These are phyloP conservation scores for Camillea tinctor DNA, from an alignment of 2,329 filamentous ascomycete genomes.

Conservation along the genomic window DNA sequence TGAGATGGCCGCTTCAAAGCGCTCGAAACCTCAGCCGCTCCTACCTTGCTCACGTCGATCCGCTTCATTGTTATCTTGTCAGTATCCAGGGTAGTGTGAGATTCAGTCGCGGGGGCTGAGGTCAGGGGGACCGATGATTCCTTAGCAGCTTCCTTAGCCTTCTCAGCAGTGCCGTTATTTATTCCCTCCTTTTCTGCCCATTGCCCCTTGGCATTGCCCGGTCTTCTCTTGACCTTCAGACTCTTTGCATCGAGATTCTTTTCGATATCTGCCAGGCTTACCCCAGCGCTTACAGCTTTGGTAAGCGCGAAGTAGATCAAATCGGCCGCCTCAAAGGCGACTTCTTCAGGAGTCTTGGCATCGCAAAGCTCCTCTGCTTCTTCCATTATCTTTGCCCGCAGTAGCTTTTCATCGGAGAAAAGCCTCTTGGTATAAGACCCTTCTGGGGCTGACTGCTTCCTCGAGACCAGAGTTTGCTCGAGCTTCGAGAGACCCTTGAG, in stretches of 20 bases:
- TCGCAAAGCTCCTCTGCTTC: constrained; percentile 94
- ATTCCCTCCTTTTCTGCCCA: constrained; percentile 85
- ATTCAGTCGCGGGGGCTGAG: constrained; percentile 37
- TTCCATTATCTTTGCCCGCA: constrained; percentile 97
- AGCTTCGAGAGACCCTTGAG: constrained; percentile 78
- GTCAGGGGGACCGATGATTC: constrained; percentile 33
- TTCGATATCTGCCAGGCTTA: constrained; percentile 85
- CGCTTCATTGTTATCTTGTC: constrained; percentile 79
- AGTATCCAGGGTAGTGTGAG: constrained; percentile 37
- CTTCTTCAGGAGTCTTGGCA: constrained; percentile 75
- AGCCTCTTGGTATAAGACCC: constrained; percentile 93
- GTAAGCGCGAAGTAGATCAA: constrained; percentile 94
- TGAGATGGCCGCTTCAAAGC: constrained; percentile 88
- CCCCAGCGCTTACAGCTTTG: constrained; percentile 81
- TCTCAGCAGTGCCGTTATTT: constrained; percentile 34
- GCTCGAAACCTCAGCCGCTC: constrained; percentile 64
- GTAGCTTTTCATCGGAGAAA: constrained; percentile 86
- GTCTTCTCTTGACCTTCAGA: constrained; percentile 89
- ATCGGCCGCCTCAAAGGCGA: constrained; percentile 93
- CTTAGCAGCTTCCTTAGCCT: constrained; percentile 35
- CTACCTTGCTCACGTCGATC: constrained; percentile 65
- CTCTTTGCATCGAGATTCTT: constrained; percentile 91
- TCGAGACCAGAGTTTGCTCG: constrained; percentile 79
- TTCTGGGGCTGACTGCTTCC: constrained; percentile 77
- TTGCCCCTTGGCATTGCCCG: constrained; percentile 90